Evolutionary conservation across 2,329 filamentous ascomycete species (phyloP).

Genomic region (Zymoseptoria brevis): DNA sequence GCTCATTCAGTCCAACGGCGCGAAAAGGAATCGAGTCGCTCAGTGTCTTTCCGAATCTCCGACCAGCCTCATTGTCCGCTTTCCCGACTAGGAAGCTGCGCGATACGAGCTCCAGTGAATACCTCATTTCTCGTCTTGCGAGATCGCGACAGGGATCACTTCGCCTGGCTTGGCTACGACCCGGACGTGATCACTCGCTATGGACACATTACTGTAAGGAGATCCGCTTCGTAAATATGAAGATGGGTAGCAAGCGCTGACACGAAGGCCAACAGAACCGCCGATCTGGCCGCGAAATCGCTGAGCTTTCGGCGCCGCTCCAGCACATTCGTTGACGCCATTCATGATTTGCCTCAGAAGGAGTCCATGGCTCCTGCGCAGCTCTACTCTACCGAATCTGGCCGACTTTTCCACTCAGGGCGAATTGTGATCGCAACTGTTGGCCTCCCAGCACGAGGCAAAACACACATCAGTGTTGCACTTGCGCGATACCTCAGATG

Average conservation of each 20-base stretch:
- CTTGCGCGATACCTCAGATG: constrained; percentile 90
- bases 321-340: constrained; percentile 93
- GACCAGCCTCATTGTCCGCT: background rate
- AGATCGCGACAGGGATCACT: background rate
- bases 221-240: background rate
- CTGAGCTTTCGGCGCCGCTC: constrained; percentile 85
- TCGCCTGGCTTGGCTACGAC: background rate
- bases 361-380: constrained; percentile 85
- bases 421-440: constrained; percentile 97
- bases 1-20: background rate
- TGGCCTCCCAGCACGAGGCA: constrained; percentile 86
- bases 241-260: constrained; percentile 3
- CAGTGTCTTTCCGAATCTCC: background rate
- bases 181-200: constrained; percentile 1
- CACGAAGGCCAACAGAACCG: constrained; percentile 44
- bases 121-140: background rate
- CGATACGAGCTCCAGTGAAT: background rate
- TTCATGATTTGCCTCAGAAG: constrained; percentile 84
- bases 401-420: constrained; percentile 91
- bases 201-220: constrained; percentile 20
- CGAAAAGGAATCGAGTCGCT: background rate
- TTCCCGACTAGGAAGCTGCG: background rate
- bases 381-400: constrained; percentile 96
- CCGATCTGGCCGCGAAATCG: constrained; percentile 84
- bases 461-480: constrained; percentile 96